Evolutionary conservation across 345 rosid species (phyloP).

Genomic region (Pelargonium nanum): DNA sequence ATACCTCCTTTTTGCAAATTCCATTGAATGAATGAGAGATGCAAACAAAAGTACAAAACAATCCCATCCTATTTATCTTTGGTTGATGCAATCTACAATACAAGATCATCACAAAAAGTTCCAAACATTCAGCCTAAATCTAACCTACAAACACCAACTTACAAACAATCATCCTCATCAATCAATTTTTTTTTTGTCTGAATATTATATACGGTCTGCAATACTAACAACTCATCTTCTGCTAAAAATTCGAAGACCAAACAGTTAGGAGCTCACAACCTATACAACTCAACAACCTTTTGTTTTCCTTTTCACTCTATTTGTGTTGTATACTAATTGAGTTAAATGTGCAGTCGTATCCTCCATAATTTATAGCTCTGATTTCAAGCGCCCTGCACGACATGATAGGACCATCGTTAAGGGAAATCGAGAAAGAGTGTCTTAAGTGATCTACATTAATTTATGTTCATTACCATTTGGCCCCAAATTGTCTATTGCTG

Average conservation of each 20-base stretch:
- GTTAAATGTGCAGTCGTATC: constrained; percentile 20
- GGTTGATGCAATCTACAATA: too few relatives aligned
- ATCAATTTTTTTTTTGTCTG: too few relatives aligned
- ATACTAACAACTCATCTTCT: constrained; percentile 32
- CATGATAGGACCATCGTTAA: not conserved
- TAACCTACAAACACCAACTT: too few relatives aligned
- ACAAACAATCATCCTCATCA: not conserved
- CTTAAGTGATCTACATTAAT: not conserved
- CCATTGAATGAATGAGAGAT: too few relatives aligned
- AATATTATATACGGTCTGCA: constrained; percentile 1
- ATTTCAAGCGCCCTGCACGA: constrained; percentile 50
- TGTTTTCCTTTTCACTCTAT: not conserved
- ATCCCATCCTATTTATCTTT: too few relatives aligned
- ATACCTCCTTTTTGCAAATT: too few relatives aligned
- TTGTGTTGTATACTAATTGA: constrained; percentile 8
- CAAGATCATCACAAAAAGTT: too few relatives aligned
- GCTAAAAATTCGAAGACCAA: constrained; percentile 43
- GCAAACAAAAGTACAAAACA: too few relatives aligned
- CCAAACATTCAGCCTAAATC: not conserved
- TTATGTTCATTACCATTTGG: constrained; percentile 39
- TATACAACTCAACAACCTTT: constrained; percentile 35
- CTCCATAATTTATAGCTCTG: constrained; percentile 41
- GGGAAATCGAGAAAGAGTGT: not conserved
- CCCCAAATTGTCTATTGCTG: constrained; percentile 47
- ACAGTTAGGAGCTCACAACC: constrained; percentile 36